Percentiles rank a stretch among this genome's conserved stretches.
Conservation (phyloP, 495 filamentous ascomycete species). For the Penicillium chermesinum region DNA sequence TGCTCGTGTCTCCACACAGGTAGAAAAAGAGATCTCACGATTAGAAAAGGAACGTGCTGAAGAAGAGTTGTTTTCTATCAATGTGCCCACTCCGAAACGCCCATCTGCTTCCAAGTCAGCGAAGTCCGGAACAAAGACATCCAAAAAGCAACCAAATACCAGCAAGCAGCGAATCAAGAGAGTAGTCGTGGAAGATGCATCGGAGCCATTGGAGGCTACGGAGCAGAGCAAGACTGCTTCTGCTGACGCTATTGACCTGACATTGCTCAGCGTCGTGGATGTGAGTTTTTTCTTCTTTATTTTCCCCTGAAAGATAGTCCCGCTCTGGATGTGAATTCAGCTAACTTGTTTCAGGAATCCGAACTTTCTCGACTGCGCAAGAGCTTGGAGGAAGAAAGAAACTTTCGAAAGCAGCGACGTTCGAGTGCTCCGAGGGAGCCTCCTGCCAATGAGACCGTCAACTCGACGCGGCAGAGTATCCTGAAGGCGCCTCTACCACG, state of each 20-base stretch:
- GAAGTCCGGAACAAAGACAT: slow-evolving; percentile 16
- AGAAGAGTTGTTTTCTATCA: slow-evolving; percentile 42
- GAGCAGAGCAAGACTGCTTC: slow-evolving; percentile 31
- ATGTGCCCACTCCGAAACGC: slow-evolving; percentile 25
- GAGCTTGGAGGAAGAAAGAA: slow-evolving; percentile 45
- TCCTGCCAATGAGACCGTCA: slow-evolving; percentile 29
- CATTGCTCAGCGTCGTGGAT: slow-evolving; percentile 45
- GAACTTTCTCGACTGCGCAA: slow-evolving; percentile 46
- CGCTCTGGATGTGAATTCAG: slow-evolving; percentile 40
- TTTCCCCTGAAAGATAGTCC: no score
- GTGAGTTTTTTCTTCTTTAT: no score
- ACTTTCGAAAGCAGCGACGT: slow-evolving; percentile 42
- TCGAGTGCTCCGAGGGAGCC: slow-evolving; percentile 26
- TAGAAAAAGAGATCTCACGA: slow-evolving; percentile 41
- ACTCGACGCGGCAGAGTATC: slow-evolving; percentile 34
- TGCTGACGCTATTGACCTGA: slow-evolving; percentile 31
- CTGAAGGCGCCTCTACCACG: slow-evolving; percentile 34
- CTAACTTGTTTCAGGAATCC: slow-evolving; percentile 26
- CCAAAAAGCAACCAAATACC: slow-evolving; percentile 35
- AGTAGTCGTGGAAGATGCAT: slow-evolving; percentile 39
- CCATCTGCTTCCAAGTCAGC: slow-evolving; percentile 19
- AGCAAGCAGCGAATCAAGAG: slow-evolving; percentile 44
- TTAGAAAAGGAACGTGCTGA: slow-evolving; percentile 42
- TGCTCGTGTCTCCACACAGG: slow-evolving; percentile 32
- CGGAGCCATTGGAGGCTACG: slow-evolving; percentile 30